phyloP scores from a whole-genome alignment of 257 asterid species.

The Salvia rosmarinus region DNA sequence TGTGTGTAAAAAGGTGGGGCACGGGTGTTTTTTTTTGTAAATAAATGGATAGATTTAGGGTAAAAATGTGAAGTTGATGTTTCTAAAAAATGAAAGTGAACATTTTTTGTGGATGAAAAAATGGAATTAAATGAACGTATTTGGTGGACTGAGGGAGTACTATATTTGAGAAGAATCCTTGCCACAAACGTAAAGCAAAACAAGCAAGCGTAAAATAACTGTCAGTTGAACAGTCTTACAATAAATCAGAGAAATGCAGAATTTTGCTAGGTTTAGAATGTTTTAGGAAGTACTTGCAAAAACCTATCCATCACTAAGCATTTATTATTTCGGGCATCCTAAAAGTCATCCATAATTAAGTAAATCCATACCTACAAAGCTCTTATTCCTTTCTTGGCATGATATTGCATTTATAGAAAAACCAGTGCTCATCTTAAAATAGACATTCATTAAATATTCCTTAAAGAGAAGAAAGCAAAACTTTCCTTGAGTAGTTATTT shows the following conservation, averaged over 20 bases:
- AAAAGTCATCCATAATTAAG: not conserved
- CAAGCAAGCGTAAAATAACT: not conserved
- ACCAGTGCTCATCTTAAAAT: not conserved
- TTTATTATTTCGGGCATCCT: not conserved
- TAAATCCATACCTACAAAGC: constrained; percentile 6
- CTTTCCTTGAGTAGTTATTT: not conserved
- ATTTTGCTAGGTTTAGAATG: constrained; percentile 1
- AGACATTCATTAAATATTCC: constrained; percentile 9
- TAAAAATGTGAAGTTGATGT: no score
- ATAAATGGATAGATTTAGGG: no score
- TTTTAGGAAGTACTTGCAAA: not conserved
- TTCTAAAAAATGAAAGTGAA: no score
- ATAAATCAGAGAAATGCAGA: not conserved
- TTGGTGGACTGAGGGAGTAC: no score
- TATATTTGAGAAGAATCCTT: not conserved
- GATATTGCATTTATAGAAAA: constrained; percentile 1
- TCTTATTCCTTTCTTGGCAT: not conserved
- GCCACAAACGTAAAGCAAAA: constrained; percentile 7
- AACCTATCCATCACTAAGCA: not conserved
- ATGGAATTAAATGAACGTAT: no score
- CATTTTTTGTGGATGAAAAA: no score
- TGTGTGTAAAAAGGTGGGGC: no score
- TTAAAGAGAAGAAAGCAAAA: not conserved
- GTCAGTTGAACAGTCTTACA: not conserved
- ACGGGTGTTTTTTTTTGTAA: no score